Percentiles rank a stretch among this genome's conserved stretches.
phyloP scores from a whole-genome alignment of 345 rosid genomes.

The Salix udensis region DNA sequence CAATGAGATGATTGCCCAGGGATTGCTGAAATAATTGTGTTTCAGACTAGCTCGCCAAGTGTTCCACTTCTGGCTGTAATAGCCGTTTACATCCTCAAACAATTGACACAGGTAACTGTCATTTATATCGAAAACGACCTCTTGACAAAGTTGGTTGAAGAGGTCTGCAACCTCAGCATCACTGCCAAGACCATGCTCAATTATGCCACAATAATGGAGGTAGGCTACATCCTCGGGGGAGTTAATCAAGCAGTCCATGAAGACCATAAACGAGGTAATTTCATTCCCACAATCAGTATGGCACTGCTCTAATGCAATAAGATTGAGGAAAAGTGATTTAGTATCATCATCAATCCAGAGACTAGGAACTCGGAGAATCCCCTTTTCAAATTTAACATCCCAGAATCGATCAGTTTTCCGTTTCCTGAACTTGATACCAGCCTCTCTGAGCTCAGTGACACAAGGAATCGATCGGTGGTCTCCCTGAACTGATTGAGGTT shows the following conservation, averaged over 20 bases:
- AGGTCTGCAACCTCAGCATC: conserved; percentile 82
- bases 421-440: conserved; percentile 70
- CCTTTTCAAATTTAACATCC: conserved; percentile 75
- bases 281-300: conserved; percentile 71
- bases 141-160: conserved; percentile 77
- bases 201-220: conserved; percentile 70
- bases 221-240: conserved; percentile 69
- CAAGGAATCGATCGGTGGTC: conserved; percentile 63
- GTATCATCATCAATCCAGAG: conserved; percentile 85
- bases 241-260: conserved; percentile 87
- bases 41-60: conserved; percentile 73
- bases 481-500: too few relatives aligned
- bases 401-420: conserved; percentile 80
- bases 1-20: conserved; percentile 78
- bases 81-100: conserved; percentile 58
- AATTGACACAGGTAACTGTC: conserved; percentile 59
- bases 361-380: conserved; percentile 62
- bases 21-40: conserved; percentile 76
- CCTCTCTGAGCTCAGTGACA: conserved; percentile 65
- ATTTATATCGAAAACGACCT: conserved; percentile 70
- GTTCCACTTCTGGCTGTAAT: conserved; percentile 73
- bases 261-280: conserved; percentile 71
- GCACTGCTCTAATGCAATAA: conserved; percentile 78
- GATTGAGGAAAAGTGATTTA: conserved; percentile 77
- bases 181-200: conserved; percentile 86